Percentiles rank a stretch among this genome's conserved stretches.
Conservation (phyloP, 2,329 filamentous ascomycete species). For the Elsinoe arachidis region DNA sequence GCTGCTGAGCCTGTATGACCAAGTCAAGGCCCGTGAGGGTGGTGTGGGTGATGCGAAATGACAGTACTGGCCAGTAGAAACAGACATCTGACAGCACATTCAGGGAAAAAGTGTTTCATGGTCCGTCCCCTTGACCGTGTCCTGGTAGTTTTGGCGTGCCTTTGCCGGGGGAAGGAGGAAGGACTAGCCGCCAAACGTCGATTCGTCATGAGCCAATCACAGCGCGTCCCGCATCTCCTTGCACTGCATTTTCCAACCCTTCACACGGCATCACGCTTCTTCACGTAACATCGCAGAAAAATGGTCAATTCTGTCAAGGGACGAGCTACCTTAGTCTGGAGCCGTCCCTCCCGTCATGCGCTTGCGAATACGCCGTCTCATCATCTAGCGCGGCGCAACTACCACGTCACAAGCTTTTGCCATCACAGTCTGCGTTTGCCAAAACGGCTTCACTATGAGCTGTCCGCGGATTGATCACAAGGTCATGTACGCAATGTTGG, state of each 20-base stretch:
- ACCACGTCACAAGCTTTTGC: slow-evolving; percentile 3
- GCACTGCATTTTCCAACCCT: background rate
- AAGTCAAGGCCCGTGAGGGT: background rate
- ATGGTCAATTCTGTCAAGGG: background rate
- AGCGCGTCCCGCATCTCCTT: background rate
- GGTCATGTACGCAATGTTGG: slow-evolving; percentile 1
- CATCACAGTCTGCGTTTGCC: slow-evolving; percentile 7
- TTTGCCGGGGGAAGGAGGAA: background rate
- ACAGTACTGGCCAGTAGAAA: slow-evolving; percentile 12
- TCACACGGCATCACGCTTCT: background rate
- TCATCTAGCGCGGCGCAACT: slow-evolving; percentile 1
- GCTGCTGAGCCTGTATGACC: background rate
- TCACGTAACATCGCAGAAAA: background rate
- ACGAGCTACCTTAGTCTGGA: background rate
- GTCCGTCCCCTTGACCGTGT: background rate
- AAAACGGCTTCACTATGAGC: background rate
- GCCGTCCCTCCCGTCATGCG: slow-evolving; percentile 4
- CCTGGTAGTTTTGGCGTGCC: background rate
- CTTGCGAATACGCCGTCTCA: background rate
- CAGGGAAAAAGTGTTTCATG: background rate
- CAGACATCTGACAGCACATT: slow-evolving; percentile 4
- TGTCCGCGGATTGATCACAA: background rate
- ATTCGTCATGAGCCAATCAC: background rate
- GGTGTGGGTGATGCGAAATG: slow-evolving; percentile 1
- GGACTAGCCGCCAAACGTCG: slow-evolving; percentile 10